Base-by-base conservation (phyloP, 2,329 filamentous ascomycete genomes). In the Fusarium sulawesiense region DNA sequence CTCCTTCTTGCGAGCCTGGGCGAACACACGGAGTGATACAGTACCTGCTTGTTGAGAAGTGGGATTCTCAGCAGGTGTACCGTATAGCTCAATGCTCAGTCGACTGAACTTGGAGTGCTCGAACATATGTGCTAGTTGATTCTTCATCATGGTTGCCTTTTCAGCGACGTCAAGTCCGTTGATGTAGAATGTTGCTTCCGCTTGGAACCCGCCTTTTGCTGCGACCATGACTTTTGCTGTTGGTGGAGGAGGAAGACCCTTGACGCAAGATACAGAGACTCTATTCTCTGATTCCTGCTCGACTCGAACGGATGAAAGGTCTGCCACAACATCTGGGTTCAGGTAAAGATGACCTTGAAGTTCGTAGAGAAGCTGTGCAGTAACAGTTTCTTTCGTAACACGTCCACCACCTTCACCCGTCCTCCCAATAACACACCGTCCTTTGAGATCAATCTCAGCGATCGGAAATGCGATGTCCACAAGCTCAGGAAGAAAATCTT, bases 11-110 rank as follows among this genome's bases (percentile, higher is more conserved):
- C 71, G 74, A 7, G 86, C 84, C 70, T 89, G 83, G 0, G 80
- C 80, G 68, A 86, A 80, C 49, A 84, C 76, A 25, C 83, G 71
- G 42, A 86, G 79, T 45, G 83, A 83, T 1, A 86, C 84, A 1
- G 85, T 87, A 1, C 84, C 84, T 1, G 79, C 80, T 27, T 82
- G 80, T 32, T 86, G 84, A n/a, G 78, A 81, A 4, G 71, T 72
- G 0, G 83, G 81, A 41, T 85, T 78, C 2, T 79, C 75, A 1
- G 79, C 75, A 58, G 78, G 34, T 66, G 80, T 50, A 76, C 85
- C 68, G 80, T 83, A 71, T 16, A 71, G 21, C 42, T 77, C 66
- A 27, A 82, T 77, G 18, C 76, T 80, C 1, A 83, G 66, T 11
- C 77, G 77, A 59, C 73, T 78, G 49, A 82, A 81, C 13, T 77